Conservation (phyloP, 345 rosid species). For the Lepidium sativum region DNA sequence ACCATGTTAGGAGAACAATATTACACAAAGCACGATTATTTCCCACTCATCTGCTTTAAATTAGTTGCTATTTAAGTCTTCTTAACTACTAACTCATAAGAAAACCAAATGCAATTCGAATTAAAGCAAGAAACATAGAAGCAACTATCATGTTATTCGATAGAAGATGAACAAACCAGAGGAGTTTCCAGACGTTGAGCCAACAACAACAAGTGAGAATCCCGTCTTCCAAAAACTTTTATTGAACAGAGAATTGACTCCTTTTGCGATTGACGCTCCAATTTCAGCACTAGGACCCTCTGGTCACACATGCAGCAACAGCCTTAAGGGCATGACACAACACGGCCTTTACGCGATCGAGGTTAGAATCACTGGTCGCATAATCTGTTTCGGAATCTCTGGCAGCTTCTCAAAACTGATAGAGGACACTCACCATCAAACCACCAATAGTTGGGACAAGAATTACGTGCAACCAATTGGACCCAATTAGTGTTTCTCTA, state of each 20-base stretch:
- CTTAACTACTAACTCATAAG: background rate
- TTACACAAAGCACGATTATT: background rate
- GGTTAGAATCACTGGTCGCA: background rate
- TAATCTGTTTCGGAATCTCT: background rate
- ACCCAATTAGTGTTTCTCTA: conserved; percentile 56
- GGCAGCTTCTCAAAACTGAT: conserved; percentile 30
- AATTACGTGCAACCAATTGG: conserved; percentile 52
- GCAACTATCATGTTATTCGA: background rate
- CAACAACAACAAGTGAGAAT: conserved; percentile 75
- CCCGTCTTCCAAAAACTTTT: conserved; percentile 35
- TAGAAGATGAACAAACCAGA: conserved; percentile 54
- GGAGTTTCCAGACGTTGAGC: conserved; percentile 82
- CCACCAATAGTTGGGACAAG: conserved; percentile 75
- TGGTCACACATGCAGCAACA: conserved; percentile 69
- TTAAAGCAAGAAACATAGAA: background rate
- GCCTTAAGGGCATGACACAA: conserved; percentile 59
- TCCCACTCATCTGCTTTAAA: background rate
- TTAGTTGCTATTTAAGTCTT: background rate
- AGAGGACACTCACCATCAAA: conserved; percentile 53
- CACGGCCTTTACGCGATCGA: conserved; percentile 27
- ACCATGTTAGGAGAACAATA: background rate
- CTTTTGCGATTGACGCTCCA: conserved; percentile 76
- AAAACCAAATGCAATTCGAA: background rate
- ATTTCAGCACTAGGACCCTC: conserved; percentile 97
- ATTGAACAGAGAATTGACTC: conserved; percentile 37